These are phyloP conservation scores for Podospora tetraspora DNA, from an alignment of 495 filamentous ascomycete genomes.

Conservation along the genomic window DNA sequence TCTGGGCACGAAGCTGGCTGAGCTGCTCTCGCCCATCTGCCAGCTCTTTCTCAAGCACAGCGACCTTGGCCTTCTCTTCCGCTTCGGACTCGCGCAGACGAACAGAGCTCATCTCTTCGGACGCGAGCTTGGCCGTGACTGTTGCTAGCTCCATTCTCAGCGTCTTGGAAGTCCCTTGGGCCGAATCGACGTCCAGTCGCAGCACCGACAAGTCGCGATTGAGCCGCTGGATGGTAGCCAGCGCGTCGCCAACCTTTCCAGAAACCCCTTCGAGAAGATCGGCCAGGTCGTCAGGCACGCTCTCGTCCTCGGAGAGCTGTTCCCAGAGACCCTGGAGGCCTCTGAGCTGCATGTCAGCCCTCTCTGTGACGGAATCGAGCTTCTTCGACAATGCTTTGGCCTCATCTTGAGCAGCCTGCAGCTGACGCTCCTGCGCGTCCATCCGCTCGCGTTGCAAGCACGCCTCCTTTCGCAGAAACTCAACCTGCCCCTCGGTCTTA, in stretches of 20 bases:
- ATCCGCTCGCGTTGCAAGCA: constrained; percentile 49
- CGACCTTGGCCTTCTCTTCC: constrained; percentile 54
- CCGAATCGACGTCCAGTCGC: constrained; percentile 41
- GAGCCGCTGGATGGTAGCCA: constrained; percentile 38
- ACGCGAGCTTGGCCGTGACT: constrained; percentile 46
- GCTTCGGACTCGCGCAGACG: constrained; percentile 47
- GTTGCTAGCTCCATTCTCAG: constrained; percentile 37
- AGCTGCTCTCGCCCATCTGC: constrained; percentile 61
- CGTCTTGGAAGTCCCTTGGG: constrained; percentile 30
- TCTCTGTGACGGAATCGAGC: constrained; percentile 44
- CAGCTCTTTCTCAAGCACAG: constrained; percentile 58
- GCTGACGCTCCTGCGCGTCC: constrained; percentile 48
- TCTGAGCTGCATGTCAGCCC: constrained; percentile 46
- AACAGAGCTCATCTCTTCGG: constrained; percentile 36
- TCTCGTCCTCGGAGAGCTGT: constrained; percentile 53
- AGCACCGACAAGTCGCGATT: constrained; percentile 42
- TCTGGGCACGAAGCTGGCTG: constrained; percentile 56
- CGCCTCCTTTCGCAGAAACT: constrained; percentile 53
- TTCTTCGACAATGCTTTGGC: constrained; percentile 45
- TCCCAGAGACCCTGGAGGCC: constrained; percentile 58
- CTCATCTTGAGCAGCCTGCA: constrained; percentile 49
- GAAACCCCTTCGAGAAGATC: constrained; percentile 61
- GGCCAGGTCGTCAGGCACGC: constrained; percentile 51
- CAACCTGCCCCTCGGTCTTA: constrained; percentile 51
- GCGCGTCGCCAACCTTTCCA: constrained; percentile 52